These are phyloP conservation scores for Lumnitzera racemosa DNA, from an alignment of 345 rosid species.

Conservation along the genomic window DNA sequence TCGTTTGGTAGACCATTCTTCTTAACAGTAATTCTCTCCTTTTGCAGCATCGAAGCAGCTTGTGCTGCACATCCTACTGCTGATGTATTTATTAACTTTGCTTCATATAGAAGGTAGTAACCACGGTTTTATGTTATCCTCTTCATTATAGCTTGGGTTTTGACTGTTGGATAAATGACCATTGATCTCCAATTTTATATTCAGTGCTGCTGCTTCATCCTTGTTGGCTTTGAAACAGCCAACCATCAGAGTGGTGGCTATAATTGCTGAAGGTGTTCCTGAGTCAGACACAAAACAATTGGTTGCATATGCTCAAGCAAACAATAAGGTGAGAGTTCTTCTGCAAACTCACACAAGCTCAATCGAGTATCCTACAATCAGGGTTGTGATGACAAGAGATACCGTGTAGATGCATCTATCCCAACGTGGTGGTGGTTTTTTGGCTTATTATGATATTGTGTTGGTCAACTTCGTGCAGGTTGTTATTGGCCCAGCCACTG, in stretches of 20 bases:
- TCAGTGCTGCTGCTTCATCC: slow-evolving; percentile 96
- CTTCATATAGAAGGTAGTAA: slow-evolving; percentile 80
- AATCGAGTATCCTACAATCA: neutral
- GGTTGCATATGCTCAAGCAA: slow-evolving; percentile 86
- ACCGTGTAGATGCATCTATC: too few relatives aligned
- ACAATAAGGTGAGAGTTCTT: slow-evolving; percentile 61
- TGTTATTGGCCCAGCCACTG: slow-evolving; percentile 98
- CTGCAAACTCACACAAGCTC: slow-evolving; percentile 1
- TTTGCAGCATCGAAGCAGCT: slow-evolving; percentile 88
- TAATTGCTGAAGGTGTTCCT: slow-evolving; percentile 99
- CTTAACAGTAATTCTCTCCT: slow-evolving; percentile 7
- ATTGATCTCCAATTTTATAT: slow-evolving; percentile 11
- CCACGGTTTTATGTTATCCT: neutral
- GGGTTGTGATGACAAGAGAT: too few relatives aligned
- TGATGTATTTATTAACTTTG: slow-evolving; percentile 92
- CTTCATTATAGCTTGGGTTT: slow-evolving; percentile 7
- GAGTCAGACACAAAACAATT: slow-evolving; percentile 90
- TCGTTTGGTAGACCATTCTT: slow-evolving; percentile 1
- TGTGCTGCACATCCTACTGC: slow-evolving; percentile 92
- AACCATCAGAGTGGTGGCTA: slow-evolving; percentile 88
- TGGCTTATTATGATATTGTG: slow-evolving; percentile 11
- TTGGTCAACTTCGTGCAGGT: slow-evolving; percentile 38
- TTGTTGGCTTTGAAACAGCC: slow-evolving; percentile 95
- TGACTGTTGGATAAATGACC: slow-evolving; percentile 1
- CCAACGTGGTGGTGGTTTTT: neutral